These are phyloP conservation scores for Lanmaoa rubissima DNA, from an alignment of 768 basidiomycete species.

Conservation along the genomic window DNA sequence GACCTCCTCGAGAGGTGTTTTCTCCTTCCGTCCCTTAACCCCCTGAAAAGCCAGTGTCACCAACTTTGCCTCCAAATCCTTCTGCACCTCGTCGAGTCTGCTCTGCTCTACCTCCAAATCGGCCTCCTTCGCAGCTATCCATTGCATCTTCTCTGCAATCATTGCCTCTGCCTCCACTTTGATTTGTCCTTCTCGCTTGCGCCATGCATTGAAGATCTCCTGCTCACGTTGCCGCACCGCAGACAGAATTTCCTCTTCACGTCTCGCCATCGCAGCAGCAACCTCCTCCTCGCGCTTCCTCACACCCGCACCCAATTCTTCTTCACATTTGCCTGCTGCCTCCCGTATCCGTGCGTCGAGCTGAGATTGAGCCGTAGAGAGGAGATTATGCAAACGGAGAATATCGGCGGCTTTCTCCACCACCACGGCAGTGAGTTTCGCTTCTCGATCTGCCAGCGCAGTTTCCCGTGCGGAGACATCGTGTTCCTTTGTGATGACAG, in stretches of 20 bases:
- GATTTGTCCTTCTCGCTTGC: constrained; percentile 48
- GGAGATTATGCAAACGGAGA: constrained; percentile 42
- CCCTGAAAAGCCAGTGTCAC: constrained; percentile 42
- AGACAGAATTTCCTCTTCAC: constrained; percentile 72
- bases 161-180: constrained; percentile 44
- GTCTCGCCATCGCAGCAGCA: constrained; percentile 54
- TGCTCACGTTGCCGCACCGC: constrained; percentile 63
- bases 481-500: constrained; percentile 57
- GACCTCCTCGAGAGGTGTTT: constrained; percentile 71
- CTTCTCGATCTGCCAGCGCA: constrained; percentile 53
- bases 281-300: constrained; percentile 71
- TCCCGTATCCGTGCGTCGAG: constrained; percentile 50
- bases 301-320: constrained; percentile 64
- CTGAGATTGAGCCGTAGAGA: constrained; percentile 40
- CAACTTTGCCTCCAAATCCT: constrained; percentile 51
- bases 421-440: constrained; percentile 45
- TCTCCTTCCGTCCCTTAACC: constrained; percentile 43
- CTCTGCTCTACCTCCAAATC: constrained; percentile 54
- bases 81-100: constrained; percentile 44
- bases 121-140: constrained; percentile 49
- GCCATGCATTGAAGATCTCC: constrained; percentile 63
- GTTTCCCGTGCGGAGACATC: constrained; percentile 61
- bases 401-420: constrained; percentile 63
- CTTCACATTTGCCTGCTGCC: constrained; percentile 62
- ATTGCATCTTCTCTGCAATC: constrained; percentile 42